A percentile compares a stretch with the other conserved stretches of the same genome.
These are phyloP conservation scores for Hypoxylon sp. DNA, from an alignment of 2,329 filamentous ascomycete genomes.

Conservation along the genomic window DNA sequence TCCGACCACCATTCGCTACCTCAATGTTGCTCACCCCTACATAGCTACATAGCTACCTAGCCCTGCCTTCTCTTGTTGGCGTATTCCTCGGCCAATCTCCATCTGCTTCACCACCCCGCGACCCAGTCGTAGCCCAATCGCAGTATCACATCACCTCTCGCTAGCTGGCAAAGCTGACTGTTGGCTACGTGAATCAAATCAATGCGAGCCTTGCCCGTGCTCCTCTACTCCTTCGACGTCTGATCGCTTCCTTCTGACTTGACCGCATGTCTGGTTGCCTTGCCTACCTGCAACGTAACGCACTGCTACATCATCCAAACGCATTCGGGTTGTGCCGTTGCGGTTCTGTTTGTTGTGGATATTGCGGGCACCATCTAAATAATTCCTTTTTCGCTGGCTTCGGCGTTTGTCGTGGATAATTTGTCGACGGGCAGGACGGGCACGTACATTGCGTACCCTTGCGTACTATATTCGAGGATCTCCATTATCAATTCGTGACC, in stretches of 20 bases:
- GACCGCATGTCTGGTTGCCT: slow-evolving; percentile 34
- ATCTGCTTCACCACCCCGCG: slow-evolving; percentile 25
- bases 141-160: slow-evolving; percentile 24
- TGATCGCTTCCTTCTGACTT: slow-evolving; percentile 34
- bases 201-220: slow-evolving; percentile 30
- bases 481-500: slow-evolving; percentile 23
- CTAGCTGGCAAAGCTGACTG: slow-evolving; percentile 19
- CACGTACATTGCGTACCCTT: slow-evolving; percentile 20
- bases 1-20: slow-evolving; percentile 22
- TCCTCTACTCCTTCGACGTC: slow-evolving; percentile 19
- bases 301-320: slow-evolving; percentile 28
- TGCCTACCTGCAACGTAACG: slow-evolving; percentile 25
- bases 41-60: slow-evolving; percentile 17
- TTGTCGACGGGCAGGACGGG: slow-evolving; percentile 20
- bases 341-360: slow-evolving; percentile 29
- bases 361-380: slow-evolving; percentile 3
- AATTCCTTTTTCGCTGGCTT: slow-evolving; percentile 8
- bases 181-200: slow-evolving; percentile 29
- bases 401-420: slow-evolving; percentile 32
- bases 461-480: slow-evolving; percentile 17
- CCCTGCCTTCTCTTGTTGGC: slow-evolving; percentile 28
- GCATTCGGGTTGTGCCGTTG: slow-evolving; percentile 12
- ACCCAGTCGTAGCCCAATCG: slow-evolving; percentile 33
- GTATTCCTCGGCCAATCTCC: slow-evolving; percentile 34
- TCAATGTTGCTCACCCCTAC: slow-evolving; percentile 3